phyloP scores from a whole-genome alignment of 148 eudicot genomes.

The Persicaria maculosa region DNA sequence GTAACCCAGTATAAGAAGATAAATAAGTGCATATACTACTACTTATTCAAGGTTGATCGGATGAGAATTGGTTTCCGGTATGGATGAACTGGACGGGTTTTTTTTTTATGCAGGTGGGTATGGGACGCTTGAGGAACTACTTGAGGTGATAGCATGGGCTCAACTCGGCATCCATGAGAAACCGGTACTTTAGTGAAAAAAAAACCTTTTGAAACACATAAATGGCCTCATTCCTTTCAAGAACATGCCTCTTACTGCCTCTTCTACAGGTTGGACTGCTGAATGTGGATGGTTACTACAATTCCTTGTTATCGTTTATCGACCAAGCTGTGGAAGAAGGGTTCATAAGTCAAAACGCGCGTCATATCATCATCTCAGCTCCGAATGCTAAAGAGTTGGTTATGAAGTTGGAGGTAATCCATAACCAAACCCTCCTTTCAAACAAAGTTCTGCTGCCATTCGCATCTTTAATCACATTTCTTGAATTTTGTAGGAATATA shows the following conservation, averaged over 20 bases:
- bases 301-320: constrained; percentile 75
- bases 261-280: constrained; percentile 74
- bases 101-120: constrained; percentile 63
- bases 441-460: no score
- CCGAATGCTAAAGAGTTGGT: constrained; percentile 78
- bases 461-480: not conserved
- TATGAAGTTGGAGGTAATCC: constrained; percentile 73
- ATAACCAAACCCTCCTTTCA: not conserved
- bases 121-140: constrained; percentile 94
- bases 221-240: not conserved
- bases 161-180: constrained; percentile 98
- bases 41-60: not conserved
- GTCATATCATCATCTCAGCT: constrained; percentile 87
- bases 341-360: constrained; percentile 76
- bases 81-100: not conserved
- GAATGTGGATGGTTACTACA: constrained; percentile 93
- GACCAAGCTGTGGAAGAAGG: constrained; percentile 99
- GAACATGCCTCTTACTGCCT: not conserved
- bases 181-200: constrained; percentile 45
- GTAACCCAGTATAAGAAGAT: not conserved
- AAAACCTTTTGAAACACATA: not conserved
- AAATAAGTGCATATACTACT: not conserved
- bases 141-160: constrained; percentile 98
- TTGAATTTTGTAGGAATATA: constrained; percentile 45
- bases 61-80: not conserved